These are phyloP conservation scores for Candolleomyces efflorescens DNA, from an alignment of 768 basidiomycete species.

Conservation along the genomic window DNA sequence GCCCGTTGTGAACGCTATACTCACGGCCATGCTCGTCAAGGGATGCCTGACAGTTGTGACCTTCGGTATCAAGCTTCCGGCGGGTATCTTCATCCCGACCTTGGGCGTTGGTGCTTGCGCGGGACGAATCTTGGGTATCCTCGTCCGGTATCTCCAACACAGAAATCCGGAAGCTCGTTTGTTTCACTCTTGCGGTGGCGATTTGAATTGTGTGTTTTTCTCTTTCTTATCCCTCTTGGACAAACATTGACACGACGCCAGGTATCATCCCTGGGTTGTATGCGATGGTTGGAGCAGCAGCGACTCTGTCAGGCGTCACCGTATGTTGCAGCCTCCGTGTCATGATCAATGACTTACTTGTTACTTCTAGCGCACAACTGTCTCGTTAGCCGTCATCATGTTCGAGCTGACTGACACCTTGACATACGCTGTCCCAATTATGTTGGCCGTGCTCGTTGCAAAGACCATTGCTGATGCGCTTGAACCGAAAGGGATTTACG, in stretches of 20 bases:
- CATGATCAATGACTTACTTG: not conserved
- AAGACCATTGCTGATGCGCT: constrained; percentile 88
- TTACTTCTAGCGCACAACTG: constrained; percentile 65
- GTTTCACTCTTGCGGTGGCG: constrained; percentile 64
- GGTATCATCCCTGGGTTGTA: constrained; percentile 84
- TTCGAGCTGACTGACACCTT: constrained; percentile 93
- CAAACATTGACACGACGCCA: constrained; percentile 12
- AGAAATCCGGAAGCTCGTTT: constrained; percentile 53
- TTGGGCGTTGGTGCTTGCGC: constrained; percentile 93
- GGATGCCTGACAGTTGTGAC: constrained; percentile 79
- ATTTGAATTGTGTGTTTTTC: constrained; percentile 52
- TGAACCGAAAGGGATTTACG: constrained; percentile 94
- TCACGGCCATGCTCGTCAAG: constrained; percentile 80
- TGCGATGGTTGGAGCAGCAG: constrained; percentile 96
- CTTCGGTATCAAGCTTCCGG: constrained; percentile 88
- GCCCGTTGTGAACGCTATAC: constrained; percentile 60
- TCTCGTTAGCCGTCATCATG: constrained; percentile 93
- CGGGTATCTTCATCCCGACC: constrained; percentile 96
- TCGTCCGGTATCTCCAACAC: constrained; percentile 72
- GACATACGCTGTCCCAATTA: constrained; percentile 88
- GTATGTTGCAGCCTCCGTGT: constrained; percentile 35
- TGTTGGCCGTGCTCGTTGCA: constrained; percentile 83
- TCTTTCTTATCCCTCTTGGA: not conserved
- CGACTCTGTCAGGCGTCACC: constrained; percentile 92
- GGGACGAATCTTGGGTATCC: constrained; percentile 81